Conservation (phyloP, 805 yeast species). For the Hanseniaspora lachancei region DNA sequence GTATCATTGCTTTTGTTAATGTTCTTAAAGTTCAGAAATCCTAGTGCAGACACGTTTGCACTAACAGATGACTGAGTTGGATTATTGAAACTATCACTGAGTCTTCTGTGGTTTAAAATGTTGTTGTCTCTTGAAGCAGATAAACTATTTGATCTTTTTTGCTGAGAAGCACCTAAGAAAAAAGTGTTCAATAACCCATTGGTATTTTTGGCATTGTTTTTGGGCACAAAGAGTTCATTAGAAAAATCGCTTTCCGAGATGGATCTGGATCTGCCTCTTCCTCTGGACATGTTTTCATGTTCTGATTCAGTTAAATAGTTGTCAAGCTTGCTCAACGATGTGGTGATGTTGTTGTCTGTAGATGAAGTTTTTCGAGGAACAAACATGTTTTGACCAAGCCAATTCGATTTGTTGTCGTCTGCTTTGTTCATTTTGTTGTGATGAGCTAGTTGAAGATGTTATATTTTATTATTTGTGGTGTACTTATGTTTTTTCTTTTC, state of each 20-base stretch:
- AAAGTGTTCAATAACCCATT: slow-evolving; percentile 4
- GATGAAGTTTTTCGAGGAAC: neutral
- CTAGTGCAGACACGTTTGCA: slow-evolving; percentile 1
- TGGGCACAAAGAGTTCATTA: neutral
- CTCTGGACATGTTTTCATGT: slow-evolving; percentile 3
- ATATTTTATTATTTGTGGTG: too few species aligned
- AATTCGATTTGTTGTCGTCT: neutral
- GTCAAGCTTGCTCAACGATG: slow-evolving; percentile 8
- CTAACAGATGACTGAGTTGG: neutral
- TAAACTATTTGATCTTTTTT: slow-evolving; percentile 10
- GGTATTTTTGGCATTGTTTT: neutral
- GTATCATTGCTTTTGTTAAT: neutral
- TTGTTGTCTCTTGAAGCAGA: slow-evolving; percentile 9
- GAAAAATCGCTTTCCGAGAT: slow-evolving; percentile 4
- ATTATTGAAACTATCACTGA: slow-evolving; percentile 1
- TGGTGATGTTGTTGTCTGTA: neutral
- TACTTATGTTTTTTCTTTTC: too few species aligned
- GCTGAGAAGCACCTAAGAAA: slow-evolving; percentile 10
- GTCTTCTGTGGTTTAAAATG: slow-evolving; percentile 5
- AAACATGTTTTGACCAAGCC: slow-evolving; percentile 2
- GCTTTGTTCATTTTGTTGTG: neutral
- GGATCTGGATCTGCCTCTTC: slow-evolving; percentile 12
- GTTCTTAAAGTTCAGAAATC: slow-evolving; percentile 3
- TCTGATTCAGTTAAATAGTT: slow-evolving; percentile 5
- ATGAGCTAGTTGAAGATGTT: too few species aligned